phyloP scores from a whole-genome alignment of 2,329 filamentous ascomycete species.

The Ceratocystis huliohia region DNA sequence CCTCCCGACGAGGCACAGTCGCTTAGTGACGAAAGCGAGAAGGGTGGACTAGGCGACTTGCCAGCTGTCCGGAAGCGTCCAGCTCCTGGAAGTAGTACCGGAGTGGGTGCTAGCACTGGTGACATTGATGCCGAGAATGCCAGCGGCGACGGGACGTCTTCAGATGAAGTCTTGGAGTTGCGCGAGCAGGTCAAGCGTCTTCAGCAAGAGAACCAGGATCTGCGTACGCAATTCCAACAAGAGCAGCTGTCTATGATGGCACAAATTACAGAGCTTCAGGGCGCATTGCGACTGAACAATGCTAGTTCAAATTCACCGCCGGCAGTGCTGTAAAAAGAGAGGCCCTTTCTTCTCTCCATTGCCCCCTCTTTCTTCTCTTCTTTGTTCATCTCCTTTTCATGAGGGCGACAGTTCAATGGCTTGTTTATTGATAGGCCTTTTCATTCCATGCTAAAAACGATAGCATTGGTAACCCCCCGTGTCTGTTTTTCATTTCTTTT shows the following conservation, averaged over 20 bases:
- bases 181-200: slow-evolving; percentile 55
- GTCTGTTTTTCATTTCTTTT: background rate
- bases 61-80: slow-evolving; percentile 12
- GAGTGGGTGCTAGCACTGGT: background rate
- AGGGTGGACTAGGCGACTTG: slow-evolving; percentile 22
- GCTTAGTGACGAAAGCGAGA: slow-evolving; percentile 37
- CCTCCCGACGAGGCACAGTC: slow-evolving; percentile 29
- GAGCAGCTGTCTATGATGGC: slow-evolving; percentile 39
- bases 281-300: slow-evolving; percentile 29
- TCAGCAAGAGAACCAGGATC: slow-evolving; percentile 50
- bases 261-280: slow-evolving; percentile 37
- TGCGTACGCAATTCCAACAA: slow-evolving; percentile 38
- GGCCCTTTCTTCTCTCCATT: slow-evolving; percentile 22
- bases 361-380: background rate
- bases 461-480: background rate
- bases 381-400: background rate
- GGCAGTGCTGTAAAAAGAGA: background rate
- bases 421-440: background rate
- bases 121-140: background rate
- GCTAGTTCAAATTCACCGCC: slow-evolving; percentile 20
- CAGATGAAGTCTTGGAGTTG: slow-evolving; percentile 41
- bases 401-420: background rate
- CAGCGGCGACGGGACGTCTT: slow-evolving; percentile 4
- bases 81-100: background rate
- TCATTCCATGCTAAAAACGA: background rate